These are phyloP conservation scores for Gremmenia infestans DNA, from an alignment of 2,329 filamentous ascomycete species.

Conservation along the genomic window DNA sequence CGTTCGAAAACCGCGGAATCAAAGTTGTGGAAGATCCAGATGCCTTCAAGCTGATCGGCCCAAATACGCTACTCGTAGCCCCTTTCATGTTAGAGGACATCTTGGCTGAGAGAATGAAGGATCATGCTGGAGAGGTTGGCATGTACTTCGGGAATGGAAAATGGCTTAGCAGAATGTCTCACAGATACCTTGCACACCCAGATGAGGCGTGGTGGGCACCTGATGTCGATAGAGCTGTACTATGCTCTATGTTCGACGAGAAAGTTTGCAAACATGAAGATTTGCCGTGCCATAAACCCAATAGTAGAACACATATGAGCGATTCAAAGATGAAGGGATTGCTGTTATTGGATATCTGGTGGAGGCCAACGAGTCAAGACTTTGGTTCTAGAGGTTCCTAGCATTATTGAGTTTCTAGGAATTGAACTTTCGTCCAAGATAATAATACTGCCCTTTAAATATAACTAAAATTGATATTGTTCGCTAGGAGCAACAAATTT, in stretches of 20 bases:
- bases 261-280: background rate
- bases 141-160: conserved; percentile 4
- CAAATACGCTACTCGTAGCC: conserved; percentile 1
- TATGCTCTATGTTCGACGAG: background rate
- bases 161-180: background rate
- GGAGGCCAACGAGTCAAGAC: background rate
- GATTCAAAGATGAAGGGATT: background rate
- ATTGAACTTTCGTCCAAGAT: too few relatives aligned
- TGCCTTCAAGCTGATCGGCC: background rate
- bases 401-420: too few relatives aligned
- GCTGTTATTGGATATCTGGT: conserved; percentile 3
- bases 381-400: too few relatives aligned
- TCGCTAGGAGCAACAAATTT: too few relatives aligned
- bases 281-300: background rate
- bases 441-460: too few relatives aligned
- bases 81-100: background rate
- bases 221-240: background rate
- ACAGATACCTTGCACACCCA: background rate
- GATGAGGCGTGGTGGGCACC: background rate
- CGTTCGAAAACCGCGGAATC: conserved; percentile 1
- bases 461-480: too few relatives aligned
- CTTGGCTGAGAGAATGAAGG: background rate
- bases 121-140: background rate
- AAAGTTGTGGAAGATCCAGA: background rate
- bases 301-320: background rate